phyloP scores from a whole-genome alignment of 140 eudicot genomes.

The Erigeron philadelphicus region DNA sequence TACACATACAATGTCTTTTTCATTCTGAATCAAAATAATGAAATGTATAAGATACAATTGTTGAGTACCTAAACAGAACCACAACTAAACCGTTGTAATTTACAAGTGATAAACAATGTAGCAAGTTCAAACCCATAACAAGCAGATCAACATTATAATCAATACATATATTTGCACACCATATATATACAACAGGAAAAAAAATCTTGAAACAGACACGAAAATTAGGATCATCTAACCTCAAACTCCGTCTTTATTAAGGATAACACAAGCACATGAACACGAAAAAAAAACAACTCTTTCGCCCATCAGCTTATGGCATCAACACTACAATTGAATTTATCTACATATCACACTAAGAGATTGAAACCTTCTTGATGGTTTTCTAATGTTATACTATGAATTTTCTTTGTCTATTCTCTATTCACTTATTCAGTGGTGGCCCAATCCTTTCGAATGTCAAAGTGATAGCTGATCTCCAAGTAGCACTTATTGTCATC shows the following conservation, averaged over 20 bases:
- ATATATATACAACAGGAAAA: conserved; percentile 15
- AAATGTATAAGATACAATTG: not conserved
- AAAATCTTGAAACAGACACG: conserved; percentile 25
- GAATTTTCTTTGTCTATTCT: conserved; percentile 3
- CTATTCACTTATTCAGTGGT: conserved; percentile 27
- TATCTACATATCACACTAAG: conserved; percentile 25
- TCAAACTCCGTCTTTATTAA: conserved; percentile 27
- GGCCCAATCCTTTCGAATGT: conserved; percentile 58
- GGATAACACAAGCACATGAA: conserved; percentile 23
- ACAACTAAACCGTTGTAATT: not conserved
- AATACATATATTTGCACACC: conserved; percentile 24
- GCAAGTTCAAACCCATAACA: not conserved
- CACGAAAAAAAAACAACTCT: conserved; percentile 8
- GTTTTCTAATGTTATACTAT: conserved; percentile 19
- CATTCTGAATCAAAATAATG: not conserved
- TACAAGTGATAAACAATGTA: not conserved
- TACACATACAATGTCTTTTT: no score
- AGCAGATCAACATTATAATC: not conserved
- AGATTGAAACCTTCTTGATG: conserved; percentile 12
- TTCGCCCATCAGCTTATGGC: conserved; percentile 29
- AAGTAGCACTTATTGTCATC: conserved; percentile 68
- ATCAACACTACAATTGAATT: conserved; percentile 29
- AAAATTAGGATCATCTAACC: conserved; percentile 21
- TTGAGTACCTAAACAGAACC: not conserved
- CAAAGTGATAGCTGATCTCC: conserved; percentile 59